Evolutionary conservation across 768 basidiomycete species (phyloP).

Genomic region (Agaricus blazei): DNA sequence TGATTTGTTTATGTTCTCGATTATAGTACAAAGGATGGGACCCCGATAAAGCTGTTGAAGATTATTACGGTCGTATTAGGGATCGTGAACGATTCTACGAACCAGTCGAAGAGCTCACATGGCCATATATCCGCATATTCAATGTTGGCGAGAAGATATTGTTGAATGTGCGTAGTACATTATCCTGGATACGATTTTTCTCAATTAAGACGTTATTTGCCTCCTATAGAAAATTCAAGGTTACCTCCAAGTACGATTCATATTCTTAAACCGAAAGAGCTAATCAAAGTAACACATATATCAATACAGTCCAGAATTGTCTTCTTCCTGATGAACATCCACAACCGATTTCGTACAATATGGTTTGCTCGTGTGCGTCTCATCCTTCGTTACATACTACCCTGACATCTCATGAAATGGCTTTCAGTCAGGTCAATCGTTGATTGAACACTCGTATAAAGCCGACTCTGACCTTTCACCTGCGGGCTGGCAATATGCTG

Average conservation of each 20-base stretch:
- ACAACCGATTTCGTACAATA: slow-evolving; percentile 88
- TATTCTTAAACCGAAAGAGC: not conserved
- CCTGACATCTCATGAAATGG: not conserved
- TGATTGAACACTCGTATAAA: slow-evolving; percentile 98
- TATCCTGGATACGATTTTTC: not conserved
- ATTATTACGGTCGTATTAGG: slow-evolving; percentile 86
- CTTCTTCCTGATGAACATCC: slow-evolving; percentile 99
- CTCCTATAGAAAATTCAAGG: slow-evolving; percentile 69
- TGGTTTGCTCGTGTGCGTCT: slow-evolving; percentile 87
- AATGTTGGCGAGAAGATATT: slow-evolving; percentile 97
- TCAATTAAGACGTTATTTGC: not conserved
- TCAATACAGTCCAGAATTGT: slow-evolving; percentile 79
- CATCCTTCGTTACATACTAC: not conserved
- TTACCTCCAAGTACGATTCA: slow-evolving; percentile 65
- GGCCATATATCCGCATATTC: slow-evolving; percentile 92
- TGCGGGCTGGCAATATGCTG: slow-evolving; percentile 93
- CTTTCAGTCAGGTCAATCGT: slow-evolving; percentile 88
- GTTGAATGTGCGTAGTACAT: slow-evolving; percentile 63
- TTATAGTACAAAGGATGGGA: slow-evolving; percentile 87
- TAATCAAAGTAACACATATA: not conserved
- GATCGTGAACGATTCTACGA: slow-evolving; percentile 89
- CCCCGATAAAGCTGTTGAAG: slow-evolving; percentile 85
- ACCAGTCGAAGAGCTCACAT: slow-evolving; percentile 84
- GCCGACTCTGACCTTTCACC: slow-evolving; percentile 96
- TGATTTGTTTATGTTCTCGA: not conserved